Evolutionary conservation across 352 stramenopile species (phyloP).

Genomic region (Saprolegnia parasitica): DNA sequence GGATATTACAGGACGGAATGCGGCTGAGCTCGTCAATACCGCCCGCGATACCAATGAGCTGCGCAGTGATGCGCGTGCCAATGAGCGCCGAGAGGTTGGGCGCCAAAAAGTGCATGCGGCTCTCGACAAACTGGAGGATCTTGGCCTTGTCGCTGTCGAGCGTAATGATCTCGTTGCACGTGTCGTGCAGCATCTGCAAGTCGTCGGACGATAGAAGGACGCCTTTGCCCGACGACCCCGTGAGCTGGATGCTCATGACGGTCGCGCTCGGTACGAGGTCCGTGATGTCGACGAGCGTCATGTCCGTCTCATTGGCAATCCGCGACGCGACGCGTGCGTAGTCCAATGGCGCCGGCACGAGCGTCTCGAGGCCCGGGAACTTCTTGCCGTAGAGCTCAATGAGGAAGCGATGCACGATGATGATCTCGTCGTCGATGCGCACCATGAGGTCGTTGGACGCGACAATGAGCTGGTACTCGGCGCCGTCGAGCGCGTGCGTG

Average conservation of each 20-base stretch:
- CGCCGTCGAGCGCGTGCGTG: conserved; percentile 53
- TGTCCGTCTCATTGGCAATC: conserved; percentile 92
- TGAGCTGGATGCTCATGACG: conserved; percentile 94
- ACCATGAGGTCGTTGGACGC: conserved; percentile 91
- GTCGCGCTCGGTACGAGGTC: conserved; percentile 88
- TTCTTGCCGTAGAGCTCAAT: conserved; percentile 89
- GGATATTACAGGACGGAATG: conserved; percentile 97
- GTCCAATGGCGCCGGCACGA: conserved; percentile 89
- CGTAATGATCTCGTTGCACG: conserved; percentile 84
- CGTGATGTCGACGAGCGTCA: conserved; percentile 88
- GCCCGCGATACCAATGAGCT: conserved; percentile 92
- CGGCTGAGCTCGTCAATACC: conserved; percentile 90
- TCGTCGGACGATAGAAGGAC: conserved; percentile 66
- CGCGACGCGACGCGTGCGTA: conserved; percentile 90
- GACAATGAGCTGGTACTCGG: conserved; percentile 80
- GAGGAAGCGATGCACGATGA: conserved; percentile 86
- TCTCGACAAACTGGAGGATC: conserved; percentile 90
- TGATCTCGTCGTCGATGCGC: conserved; percentile 92
- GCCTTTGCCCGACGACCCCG: conserved; percentile 87
- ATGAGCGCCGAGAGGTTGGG: conserved; percentile 92
- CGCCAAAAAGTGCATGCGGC: conserved; percentile 88
- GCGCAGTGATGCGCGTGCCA: conserved; percentile 91
- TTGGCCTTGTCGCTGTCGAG: conserved; percentile 79
- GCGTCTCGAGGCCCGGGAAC: conserved; percentile 93
- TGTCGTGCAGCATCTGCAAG: conserved; percentile 65